These are phyloP conservation scores for Tripterygium wilfordii DNA, from an alignment of 177 flowering plant species.

Conservation along the genomic window DNA sequence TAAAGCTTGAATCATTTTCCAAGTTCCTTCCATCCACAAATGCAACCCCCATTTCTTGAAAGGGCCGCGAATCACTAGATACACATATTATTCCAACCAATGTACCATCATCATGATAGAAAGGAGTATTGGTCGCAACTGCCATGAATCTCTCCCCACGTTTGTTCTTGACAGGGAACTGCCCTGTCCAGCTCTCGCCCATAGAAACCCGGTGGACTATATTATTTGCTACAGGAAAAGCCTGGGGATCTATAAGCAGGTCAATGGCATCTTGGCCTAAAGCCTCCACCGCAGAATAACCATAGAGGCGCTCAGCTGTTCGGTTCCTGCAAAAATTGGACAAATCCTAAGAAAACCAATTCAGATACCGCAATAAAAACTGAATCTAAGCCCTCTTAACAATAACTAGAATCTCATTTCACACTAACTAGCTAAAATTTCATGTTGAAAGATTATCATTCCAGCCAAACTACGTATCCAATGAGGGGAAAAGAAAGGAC, in stretches of 20 bases:
- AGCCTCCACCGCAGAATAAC: constrained; percentile 80
- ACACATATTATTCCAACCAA: constrained; percentile 86
- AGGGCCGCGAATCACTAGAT: constrained; percentile 65
- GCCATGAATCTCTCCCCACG: constrained; percentile 56
- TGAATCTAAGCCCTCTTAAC: background rate
- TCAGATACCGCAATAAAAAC: background rate
- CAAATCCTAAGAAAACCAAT: background rate
- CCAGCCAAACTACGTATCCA: background rate
- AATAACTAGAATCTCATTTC: too few relatives aligned
- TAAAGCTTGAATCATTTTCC: constrained; percentile 33
- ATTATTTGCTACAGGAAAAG: constrained; percentile 35
- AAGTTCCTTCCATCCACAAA: constrained; percentile 14
- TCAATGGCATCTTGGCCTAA: constrained; percentile 71
- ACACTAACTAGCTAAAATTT: too few relatives aligned
- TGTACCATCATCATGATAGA: constrained; percentile 76
- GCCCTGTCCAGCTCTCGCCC: constrained; percentile 94
- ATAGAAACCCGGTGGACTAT: constrained; percentile 39
- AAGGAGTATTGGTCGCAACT: constrained; percentile 70
- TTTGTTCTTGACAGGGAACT: constrained; percentile 74
- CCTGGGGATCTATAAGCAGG: constrained; percentile 55
- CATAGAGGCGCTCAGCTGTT: constrained; percentile 78
- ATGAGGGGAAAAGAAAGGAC: background rate
- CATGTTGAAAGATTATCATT: too few relatives aligned
- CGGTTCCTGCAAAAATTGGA: constrained; percentile 59
- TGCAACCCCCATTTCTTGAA: constrained; percentile 34